A percentile compares a stretch with the other conserved stretches of the same genome.
These are phyloP conservation scores for Yamadazyma epiphylla DNA, from an alignment of 1,139 yeast species.

Conservation along the genomic window DNA sequence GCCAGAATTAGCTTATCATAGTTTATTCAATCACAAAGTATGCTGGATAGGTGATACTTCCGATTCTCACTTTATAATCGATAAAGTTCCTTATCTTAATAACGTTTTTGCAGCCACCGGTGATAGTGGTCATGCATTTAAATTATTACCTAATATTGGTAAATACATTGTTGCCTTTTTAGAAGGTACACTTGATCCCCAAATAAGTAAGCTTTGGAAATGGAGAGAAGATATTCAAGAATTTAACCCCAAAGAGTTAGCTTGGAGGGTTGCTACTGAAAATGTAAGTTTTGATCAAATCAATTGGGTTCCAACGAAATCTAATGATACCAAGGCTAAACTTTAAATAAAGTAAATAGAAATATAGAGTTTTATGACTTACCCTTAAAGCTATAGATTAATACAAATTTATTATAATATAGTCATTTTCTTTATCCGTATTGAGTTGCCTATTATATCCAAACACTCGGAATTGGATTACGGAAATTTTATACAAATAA, in stretches of 20 bases:
- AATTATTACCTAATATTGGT: conserved; percentile 26
- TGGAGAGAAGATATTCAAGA: conserved; percentile 21
- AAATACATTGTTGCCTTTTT: conserved; percentile 22
- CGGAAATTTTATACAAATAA: too few relatives aligned
- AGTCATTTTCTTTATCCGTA: too few relatives aligned
- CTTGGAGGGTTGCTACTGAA: conserved; percentile 26
- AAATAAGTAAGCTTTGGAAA: conserved; percentile 21
- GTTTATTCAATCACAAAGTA: conserved; percentile 28
- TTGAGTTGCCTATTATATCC: too few relatives aligned
- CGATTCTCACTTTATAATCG: conserved; percentile 40
- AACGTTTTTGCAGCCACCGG: conserved; percentile 39
- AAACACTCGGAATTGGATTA: too few relatives aligned
- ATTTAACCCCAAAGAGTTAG: conserved; percentile 20
- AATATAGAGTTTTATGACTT: too few relatives aligned
- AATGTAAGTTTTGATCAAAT: conserved; percentile 24
- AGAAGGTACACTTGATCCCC: conserved; percentile 19
- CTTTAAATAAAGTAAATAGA: too few relatives aligned
- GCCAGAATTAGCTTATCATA: conserved; percentile 36
- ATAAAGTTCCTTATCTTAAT: conserved; percentile 26
- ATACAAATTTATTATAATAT: too few relatives aligned
- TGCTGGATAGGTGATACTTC: conserved; percentile 50
- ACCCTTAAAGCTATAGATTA: too few relatives aligned
- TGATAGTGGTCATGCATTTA: conserved; percentile 31
- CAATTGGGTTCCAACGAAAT: conserved; percentile 24
- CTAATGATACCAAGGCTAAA: too few relatives aligned